A percentile compares a stretch with the other conserved stretches of the same genome.
These are phyloP conservation scores for Pythium coloratum DNA, from an alignment of 352 stramenopile genomes.

Conservation along the genomic window DNA sequence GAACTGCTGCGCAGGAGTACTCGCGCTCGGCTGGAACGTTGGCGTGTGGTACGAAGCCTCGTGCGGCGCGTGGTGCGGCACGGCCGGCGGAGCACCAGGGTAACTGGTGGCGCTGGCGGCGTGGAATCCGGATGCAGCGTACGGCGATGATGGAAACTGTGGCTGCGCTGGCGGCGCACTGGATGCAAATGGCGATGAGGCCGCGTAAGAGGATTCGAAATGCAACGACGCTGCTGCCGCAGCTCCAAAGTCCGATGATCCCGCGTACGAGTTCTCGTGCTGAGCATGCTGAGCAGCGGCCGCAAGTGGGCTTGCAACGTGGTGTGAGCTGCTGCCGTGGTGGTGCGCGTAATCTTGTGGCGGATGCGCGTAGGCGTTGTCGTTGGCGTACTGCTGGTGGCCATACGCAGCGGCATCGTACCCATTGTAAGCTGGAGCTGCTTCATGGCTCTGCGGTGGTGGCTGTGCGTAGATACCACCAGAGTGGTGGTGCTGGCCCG, in stretches of 20 bases:
- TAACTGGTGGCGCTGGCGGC: background rate
- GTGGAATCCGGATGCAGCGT: background rate
- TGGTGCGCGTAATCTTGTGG: conserved; percentile 1
- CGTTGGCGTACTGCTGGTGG: conserved; percentile 8
- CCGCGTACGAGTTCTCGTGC: background rate
- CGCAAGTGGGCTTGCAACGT: background rate
- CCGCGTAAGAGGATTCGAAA: conserved; percentile 5
- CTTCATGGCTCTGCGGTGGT: conserved; percentile 1
- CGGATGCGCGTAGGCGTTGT: conserved; percentile 2
- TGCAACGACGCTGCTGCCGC: background rate
- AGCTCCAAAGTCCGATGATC: background rate
- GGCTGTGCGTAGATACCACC: conserved; percentile 24
- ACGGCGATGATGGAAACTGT: conserved; percentile 4
- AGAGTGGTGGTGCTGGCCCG: conserved; percentile 26
- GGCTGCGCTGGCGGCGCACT: background rate
- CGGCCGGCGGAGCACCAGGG: background rate
- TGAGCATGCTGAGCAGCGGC: background rate
- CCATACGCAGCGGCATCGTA: conserved; percentile 7
- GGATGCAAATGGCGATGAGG: background rate
- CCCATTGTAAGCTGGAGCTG: conserved; percentile 5
- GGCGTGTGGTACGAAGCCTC: conserved; percentile 20
- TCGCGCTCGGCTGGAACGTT: conserved; percentile 3
- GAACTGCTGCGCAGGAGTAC: background rate
- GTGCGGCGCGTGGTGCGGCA: background rate
- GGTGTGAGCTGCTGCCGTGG: background rate